A percentile compares a stretch with the other conserved stretches of the same genome.
phyloP scores from a whole-genome alignment of 2,329 filamentous ascomycete genomes.

The Fusarium papillatum region DNA sequence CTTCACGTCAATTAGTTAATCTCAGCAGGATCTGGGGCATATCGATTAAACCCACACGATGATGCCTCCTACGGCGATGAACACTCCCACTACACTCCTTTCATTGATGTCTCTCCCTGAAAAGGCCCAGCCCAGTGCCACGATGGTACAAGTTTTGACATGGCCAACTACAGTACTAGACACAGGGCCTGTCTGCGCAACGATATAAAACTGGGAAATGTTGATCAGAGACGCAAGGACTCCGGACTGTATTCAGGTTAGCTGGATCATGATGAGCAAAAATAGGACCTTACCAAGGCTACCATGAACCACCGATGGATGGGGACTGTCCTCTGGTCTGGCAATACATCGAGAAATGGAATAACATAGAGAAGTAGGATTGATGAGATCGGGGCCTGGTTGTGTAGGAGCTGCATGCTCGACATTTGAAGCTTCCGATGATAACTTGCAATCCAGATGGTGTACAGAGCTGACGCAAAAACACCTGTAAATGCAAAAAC shows the following conservation, averaged over 20 bases:
- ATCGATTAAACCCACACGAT: constrained; percentile 60
- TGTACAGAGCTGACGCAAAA: constrained; percentile 76
- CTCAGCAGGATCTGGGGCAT: not conserved
- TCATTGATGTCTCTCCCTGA: constrained; percentile 69
- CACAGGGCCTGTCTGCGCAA: constrained; percentile 72
- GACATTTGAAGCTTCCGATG: constrained; percentile 75
- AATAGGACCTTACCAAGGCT: constrained; percentile 59
- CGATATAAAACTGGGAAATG: constrained; percentile 73
- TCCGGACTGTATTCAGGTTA: constrained; percentile 62
- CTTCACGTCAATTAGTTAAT: constrained; percentile 44
- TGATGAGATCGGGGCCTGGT: constrained; percentile 74
- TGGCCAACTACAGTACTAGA: constrained; percentile 77
- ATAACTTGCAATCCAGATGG: constrained; percentile 76
- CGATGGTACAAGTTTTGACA: constrained; percentile 75
- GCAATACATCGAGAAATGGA: constrained; percentile 75
- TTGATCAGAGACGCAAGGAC: constrained; percentile 75
- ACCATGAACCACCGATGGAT: constrained; percentile 70
- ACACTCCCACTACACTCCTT: constrained; percentile 66
- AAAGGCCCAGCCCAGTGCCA: constrained; percentile 72
- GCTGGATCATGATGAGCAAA: not conserved
- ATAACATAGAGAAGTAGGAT: constrained; percentile 75
- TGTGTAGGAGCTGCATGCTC: constrained; percentile 78
- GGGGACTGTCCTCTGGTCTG: constrained; percentile 65
- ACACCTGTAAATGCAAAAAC: constrained; percentile 75
- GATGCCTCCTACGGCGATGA: constrained; percentile 69